Conservation (phyloP, 371 early-diverging fungal genomes). For the Coemansia sp. region DNA sequence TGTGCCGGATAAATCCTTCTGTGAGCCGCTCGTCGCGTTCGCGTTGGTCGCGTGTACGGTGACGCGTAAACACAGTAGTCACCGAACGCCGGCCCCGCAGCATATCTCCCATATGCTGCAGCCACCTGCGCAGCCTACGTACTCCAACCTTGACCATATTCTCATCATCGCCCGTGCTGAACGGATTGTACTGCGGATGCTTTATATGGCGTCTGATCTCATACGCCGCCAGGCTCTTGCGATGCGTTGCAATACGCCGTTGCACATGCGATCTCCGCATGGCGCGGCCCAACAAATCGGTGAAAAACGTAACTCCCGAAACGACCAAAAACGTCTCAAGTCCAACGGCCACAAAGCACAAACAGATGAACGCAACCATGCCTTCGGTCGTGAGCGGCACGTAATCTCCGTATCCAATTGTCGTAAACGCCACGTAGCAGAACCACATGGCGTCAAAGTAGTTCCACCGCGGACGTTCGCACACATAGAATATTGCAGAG, state of each 20-base stretch:
- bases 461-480: constrained; percentile 39
- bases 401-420: constrained; percentile 51
- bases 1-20: constrained; percentile 41
- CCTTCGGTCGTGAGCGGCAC: constrained; percentile 45
- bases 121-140: constrained; percentile 19
- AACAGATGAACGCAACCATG: constrained; percentile 47
- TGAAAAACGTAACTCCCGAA: constrained; percentile 40
- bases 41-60: constrained; percentile 18
- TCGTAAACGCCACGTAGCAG: constrained; percentile 52
- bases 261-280: constrained; percentile 40
- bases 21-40: constrained; percentile 35
- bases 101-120: constrained; percentile 14
- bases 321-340: constrained; percentile 53
- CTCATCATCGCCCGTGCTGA: constrained; percentile 38
- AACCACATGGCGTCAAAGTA: constrained; percentile 52
- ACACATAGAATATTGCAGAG: constrained; percentile 38
- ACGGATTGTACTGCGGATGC: constrained; percentile 50
- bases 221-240: constrained; percentile 39
- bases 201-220: constrained; percentile 52
- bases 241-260: constrained; percentile 39
- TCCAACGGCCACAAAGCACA: constrained; percentile 50
- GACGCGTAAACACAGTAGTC: constrained; percentile 7
- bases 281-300: constrained; percentile 21
- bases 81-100: constrained; percentile 20
- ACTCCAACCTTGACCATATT: constrained; percentile 24